Evolutionary conservation across 2,329 filamentous ascomycete genomes (phyloP), one percentile per base, ranked within the genome.

Genomic region (Aphanocladium album): DNA sequence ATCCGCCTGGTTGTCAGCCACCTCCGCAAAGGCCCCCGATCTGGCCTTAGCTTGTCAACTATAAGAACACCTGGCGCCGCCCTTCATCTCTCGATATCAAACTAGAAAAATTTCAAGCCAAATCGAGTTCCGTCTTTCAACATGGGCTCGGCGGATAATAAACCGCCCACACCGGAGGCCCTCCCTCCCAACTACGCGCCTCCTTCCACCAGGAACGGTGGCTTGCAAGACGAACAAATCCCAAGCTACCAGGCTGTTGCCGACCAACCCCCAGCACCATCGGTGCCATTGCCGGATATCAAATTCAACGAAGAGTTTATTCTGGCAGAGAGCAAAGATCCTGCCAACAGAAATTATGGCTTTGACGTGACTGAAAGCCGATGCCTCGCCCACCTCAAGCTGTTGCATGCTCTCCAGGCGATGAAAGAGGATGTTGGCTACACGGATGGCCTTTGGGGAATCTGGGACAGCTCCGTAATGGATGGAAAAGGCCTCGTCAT

Each of bases 341-440:
- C 23, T 14, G 9, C 25, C 11, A 45, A 21, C 14, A 33, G 14
- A 11, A 45, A 55, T 11, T 45, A 55, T 27, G 52, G 39, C 52
- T 55, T 55, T 17, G 43, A 46, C 17, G 54, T 57, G 19, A 35
- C 54, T 21, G 54, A 57, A 23, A 27, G 43, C 12, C 19, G 41
- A 46, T 90, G 88, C 64, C 81, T 90, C 23, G 87, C 84, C 1
- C 90, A 95, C 70, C 79, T 93, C 30, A 91, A 90, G 70, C 77
- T 93, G 0, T 78, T 93, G 1, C 83, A 85, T 57, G 83, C 86
- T 11, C 80, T 93, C 60, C 83, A 89, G 64, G 79, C 79, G 37
- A 74, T 93, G 58, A 88, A 87, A 63, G 85, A 90, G 62, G 80
- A 84, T 19, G 73, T 92, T 19, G 87, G 86, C 6, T 86, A 83